Evolutionary conservation across 2,329 filamentous ascomycete genomes (phyloP), one percentile per base, ranked within the genome.

Genomic region (Scedosporium dehoogii): DNA sequence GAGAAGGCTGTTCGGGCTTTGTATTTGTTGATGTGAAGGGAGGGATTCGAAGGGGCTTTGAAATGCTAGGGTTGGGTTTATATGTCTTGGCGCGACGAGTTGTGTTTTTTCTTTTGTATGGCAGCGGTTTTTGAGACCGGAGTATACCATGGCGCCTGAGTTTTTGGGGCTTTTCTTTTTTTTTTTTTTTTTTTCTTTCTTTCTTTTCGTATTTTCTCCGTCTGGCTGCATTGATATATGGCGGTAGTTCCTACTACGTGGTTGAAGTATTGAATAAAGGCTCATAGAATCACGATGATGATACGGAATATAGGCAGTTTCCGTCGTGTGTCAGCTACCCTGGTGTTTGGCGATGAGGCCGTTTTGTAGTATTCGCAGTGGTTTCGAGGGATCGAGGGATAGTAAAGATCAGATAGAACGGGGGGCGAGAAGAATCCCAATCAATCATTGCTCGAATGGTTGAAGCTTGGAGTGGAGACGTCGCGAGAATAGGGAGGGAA

Each of bases 1-100:
- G 82, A 88, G 73, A 88, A 87, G 73, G 88, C 83, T 2, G 85
- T 86, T 3, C 78, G 83, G 70, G 86, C 82, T 21, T 73, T 93
- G 70, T 85, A 85, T 72, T 76, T 84, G 69, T 73, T 87, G 68
- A 82, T 88, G 80, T 90, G 76, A 81, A 59, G 2, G 14, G 18
- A 16, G 6, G 5, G 27, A 29, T 23, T 27, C 16, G n/a, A 4
- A 27, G 23, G 12, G 12, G n/a, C 23, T 55, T 55, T 21, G n/a
- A 7, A 27, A 56, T 56, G 23, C 12, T 48, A n/a, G n/a, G n/a
- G n/a, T 14, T 60, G 18, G 18, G 6, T 42, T 59, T 42, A 18
- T 59, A 10, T 25, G 10, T 46, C 33, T 10, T 46, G 7, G 18
- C 44, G 12, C 33, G 10, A 38, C 14, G 33, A 33, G 29, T 33